These are phyloP conservation scores for Parsonsia alboflavescens DNA, from an alignment of 257 asterid species.

Conservation along the genomic window DNA sequence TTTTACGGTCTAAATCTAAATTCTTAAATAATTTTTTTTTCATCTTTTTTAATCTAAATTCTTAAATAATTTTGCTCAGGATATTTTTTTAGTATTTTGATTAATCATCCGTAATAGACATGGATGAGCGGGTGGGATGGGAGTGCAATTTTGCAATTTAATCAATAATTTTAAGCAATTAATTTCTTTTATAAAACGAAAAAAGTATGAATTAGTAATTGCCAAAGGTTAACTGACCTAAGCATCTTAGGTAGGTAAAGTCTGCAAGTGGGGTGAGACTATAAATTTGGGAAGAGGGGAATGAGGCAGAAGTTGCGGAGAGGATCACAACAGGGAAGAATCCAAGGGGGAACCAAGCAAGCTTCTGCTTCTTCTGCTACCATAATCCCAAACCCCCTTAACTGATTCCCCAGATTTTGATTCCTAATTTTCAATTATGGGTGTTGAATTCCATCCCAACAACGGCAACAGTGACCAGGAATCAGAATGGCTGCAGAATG, in stretches of 20 bases:
- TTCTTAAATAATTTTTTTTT: no score
- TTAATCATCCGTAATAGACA: no score
- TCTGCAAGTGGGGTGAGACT: not conserved
- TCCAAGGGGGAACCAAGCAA: constrained; percentile 1
- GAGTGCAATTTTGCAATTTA: no score
- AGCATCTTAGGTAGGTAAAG: not conserved
- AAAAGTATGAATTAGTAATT: no score
- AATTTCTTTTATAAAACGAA: no score
- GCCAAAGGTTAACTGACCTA: not conserved
- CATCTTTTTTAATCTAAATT: no score
- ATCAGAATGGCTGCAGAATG: constrained; percentile 4
- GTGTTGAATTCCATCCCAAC: constrained; percentile 47
- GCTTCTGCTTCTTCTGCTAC: not conserved
- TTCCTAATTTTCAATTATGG: constrained; percentile 37
- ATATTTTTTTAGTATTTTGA: no score
- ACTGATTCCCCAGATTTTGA: not conserved
- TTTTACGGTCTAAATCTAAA: no score
- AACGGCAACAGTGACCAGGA: constrained; percentile 15
- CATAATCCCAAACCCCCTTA: not conserved
- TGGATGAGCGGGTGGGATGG: no score
- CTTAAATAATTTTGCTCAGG: no score
- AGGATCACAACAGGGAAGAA: constrained; percentile 10
- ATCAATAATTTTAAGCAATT: no score
- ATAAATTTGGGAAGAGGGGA: constrained; percentile 24
- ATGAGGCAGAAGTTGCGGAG: constrained; percentile 18